These are phyloP conservation scores for Dothiorella sarmentorum DNA, from an alignment of 2,329 filamentous ascomycete genomes.

Conservation along the genomic window DNA sequence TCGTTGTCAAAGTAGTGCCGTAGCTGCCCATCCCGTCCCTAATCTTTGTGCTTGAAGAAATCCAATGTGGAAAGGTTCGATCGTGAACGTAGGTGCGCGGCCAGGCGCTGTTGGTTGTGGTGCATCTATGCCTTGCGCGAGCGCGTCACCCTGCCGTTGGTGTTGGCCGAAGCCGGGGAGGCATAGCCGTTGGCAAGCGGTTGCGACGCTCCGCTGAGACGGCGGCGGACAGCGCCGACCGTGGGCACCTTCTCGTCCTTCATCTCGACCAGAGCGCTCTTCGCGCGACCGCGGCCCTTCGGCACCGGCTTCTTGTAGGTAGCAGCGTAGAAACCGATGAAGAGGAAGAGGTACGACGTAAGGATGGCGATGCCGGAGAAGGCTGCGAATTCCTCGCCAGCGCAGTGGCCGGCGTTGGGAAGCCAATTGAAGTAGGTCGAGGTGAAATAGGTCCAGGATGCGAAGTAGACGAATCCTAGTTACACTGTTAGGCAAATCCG, in stretches of 20 bases:
- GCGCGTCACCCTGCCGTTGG: conserved; percentile 59
- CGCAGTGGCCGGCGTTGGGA: conserved; percentile 81
- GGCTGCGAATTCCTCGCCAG: conserved; percentile 94
- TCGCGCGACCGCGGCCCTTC: conserved; percentile 71
- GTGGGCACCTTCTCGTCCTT: conserved; percentile 65
- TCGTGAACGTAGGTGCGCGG: conserved; percentile 11
- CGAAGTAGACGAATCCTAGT: conserved; percentile 93
- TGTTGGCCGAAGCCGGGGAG: conserved; percentile 41
- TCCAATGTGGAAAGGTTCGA: conserved; percentile 12
- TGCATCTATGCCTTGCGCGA: conserved; percentile 64
- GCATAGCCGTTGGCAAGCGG: conserved; percentile 35
- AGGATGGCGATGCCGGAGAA: conserved; percentile 89
- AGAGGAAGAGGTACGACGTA: conserved; percentile 92
- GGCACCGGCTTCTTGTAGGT: conserved; percentile 86
- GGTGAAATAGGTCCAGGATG: conserved; percentile 97
- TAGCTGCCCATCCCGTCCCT: conserved; percentile 12
- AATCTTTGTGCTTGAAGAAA: conserved; percentile 11
- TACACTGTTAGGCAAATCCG: neutral
- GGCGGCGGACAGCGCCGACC: conserved; percentile 50
- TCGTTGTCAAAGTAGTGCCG: conserved; percentile 11
- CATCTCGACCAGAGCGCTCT: conserved; percentile 82
- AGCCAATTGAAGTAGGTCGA: conserved; percentile 83
- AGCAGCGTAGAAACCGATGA: conserved; percentile 98
- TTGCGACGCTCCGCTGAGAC: conserved; percentile 45
- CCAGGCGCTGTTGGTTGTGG: neutral